Base-by-base conservation (phyloP, 495 filamentous ascomycete genomes). In the Aspergillus avenaceus region DNA sequence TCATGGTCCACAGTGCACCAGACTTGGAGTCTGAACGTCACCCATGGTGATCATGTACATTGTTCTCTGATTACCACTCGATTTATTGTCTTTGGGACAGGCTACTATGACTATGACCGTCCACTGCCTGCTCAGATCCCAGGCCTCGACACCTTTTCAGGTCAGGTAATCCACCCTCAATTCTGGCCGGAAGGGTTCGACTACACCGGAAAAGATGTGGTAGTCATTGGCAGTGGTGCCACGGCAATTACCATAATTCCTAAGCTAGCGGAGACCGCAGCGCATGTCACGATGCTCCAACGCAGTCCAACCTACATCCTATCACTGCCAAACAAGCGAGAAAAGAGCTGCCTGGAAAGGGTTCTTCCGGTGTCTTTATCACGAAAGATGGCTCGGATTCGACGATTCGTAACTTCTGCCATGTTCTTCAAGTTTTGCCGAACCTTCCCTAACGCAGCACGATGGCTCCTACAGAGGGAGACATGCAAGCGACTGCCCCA, bases 1-100 rank as follows among this genome's bases (percentile, higher is more conserved):
- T 58, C 77, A 47, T 89, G 82, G 82, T 62, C 2, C 61, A 67
- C n/a, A n/a, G n/a, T n/a, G n/a, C n/a, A n/a, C n/a, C n/a, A n/a
- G n/a, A n/a, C n/a, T n/a, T n/a, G n/a, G n/a, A n/a, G n/a, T n/a
- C n/a, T n/a, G n/a, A n/a, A n/a, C n/a, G n/a, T n/a, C n/a, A n/a
- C n/a, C n/a, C n/a, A n/a, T n/a, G n/a, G n/a, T n/a, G n/a, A n/a
- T n/a, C n/a, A n/a, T n/a, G n/a, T n/a, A n/a, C n/a, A n/a, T n/a
- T n/a, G n/a, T n/a, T 36, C 72, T 13, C 38, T 13, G 12, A 29
- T 36, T 2, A 26, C 19, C 22, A 19, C 49, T 32, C 45, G 49
- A 13, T 63, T 55, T 36, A 14, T 60, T 16, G 31, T 63, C 13
- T 49, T 60, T 26, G 56, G 36, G 8, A 58, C 60, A 0, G 60